These are phyloP conservation scores for Aspergillus kassunensis DNA, from an alignment of 495 filamentous ascomycete species.

Conservation along the genomic window DNA sequence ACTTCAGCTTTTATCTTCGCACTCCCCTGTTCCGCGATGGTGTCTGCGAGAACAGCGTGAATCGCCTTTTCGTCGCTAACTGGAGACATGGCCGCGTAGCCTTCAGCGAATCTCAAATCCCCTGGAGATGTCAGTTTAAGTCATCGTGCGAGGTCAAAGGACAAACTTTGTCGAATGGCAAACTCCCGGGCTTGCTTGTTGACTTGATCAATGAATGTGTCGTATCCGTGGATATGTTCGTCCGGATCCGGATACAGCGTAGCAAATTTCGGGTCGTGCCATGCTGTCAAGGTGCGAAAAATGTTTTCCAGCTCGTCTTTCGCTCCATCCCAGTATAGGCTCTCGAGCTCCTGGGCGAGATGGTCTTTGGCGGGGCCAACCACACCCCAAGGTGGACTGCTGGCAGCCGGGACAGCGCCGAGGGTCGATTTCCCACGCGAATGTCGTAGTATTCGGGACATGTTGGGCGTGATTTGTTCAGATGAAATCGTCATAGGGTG, in stretches of 20 bases:
- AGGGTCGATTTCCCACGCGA: constrained; percentile 1
- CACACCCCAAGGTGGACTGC: not conserved
- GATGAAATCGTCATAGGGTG: too few species aligned
- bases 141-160: not conserved
- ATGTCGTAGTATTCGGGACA: constrained; percentile 1
- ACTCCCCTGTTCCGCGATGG: not conserved
- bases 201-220: constrained; percentile 33
- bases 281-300: constrained; percentile 21
- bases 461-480: not conserved
- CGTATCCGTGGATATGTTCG: constrained; percentile 27
- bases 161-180: constrained; percentile 17
- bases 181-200: constrained; percentile 22
- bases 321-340: constrained; percentile 30
- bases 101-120: not conserved
- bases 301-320: constrained; percentile 24
- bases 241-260: constrained; percentile 12
- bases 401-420: not conserved
- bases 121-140: not conserved
- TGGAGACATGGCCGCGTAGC: not conserved
- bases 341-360: constrained; percentile 14
- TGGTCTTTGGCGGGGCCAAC: constrained; percentile 5
- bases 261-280: constrained; percentile 19
- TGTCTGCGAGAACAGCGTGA: not conserved
- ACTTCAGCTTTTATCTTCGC: constrained; percentile 1
- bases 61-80: not conserved